Conservation (phyloP, 176 grass and related monocot genomes). For the Ampelocalamus luodianensis region DNA sequence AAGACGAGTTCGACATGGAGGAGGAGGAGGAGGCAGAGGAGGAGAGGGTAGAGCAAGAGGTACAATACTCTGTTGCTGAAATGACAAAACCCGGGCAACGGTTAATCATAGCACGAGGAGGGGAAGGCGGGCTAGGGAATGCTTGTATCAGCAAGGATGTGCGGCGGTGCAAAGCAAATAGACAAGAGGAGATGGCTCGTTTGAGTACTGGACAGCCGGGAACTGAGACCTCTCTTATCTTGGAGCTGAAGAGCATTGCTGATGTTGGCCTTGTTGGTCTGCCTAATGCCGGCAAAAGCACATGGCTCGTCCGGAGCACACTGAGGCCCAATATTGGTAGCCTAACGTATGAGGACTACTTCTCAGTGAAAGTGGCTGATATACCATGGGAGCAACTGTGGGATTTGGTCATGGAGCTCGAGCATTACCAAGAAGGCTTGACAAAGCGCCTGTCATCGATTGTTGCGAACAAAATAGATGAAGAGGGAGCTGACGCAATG, state of each 20-base stretch:
- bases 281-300: constrained; percentile 84
- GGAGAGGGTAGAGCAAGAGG: constrained; percentile 45
- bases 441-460: constrained; percentile 65
- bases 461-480: constrained; percentile 28
- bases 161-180: constrained; percentile 43
- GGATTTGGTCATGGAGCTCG: constrained; percentile 67
- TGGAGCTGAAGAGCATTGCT: constrained; percentile 78
- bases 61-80: constrained; percentile 70
- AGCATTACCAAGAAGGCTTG: constrained; percentile 78
- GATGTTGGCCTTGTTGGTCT: constrained; percentile 76
- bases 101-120: constrained; percentile 70
- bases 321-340: no score
- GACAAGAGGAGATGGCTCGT: constrained; percentile 30
- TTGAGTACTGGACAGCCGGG: constrained; percentile 56
- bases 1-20: neutral
- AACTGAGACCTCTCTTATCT: constrained; percentile 67
- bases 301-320: no score
- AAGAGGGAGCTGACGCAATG: no score
- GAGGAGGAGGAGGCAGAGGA: constrained; percentile 28
- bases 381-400: constrained; percentile 88
- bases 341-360: constrained; percentile 39
- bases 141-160: neutral
- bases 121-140: constrained; percentile 80
- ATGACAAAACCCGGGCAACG: constrained; percentile 79
- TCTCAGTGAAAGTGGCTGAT: constrained; percentile 82